phyloP scores from a whole-genome alignment of 2,329 filamentous ascomycete genomes.

The Claviceps sp. region DNA sequence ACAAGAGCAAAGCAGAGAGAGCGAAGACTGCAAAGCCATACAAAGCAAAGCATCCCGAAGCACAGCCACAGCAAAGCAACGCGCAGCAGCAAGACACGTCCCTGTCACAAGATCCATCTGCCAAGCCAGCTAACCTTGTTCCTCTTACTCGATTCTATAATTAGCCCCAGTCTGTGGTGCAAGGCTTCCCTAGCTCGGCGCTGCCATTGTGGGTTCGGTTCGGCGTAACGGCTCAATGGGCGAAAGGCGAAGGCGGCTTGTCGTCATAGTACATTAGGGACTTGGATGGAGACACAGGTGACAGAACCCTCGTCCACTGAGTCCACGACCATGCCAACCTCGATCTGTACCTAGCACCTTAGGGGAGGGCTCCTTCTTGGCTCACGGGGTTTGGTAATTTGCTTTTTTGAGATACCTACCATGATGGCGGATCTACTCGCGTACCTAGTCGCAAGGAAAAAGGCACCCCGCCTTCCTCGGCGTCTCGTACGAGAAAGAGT shows the following conservation, averaged over 20 bases:
- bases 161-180: not conserved
- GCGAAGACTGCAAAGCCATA: not conserved
- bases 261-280: not conserved
- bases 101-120: conserved; percentile 1
- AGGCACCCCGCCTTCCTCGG: not conserved
- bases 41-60: too few relatives aligned
- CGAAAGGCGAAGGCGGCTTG: not conserved
- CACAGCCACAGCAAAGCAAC: not conserved
- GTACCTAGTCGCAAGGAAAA: not conserved
- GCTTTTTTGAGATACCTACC: not conserved
- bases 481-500: not conserved
- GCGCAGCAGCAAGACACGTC: not conserved
- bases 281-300: not conserved
- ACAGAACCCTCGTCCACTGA: not conserved
- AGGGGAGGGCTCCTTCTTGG: not conserved
- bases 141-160: conserved; percentile 1
- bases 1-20: not conserved
- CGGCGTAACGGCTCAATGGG: conserved; percentile 3
- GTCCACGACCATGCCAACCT: not conserved
- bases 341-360: not conserved
- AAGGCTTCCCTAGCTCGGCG: not conserved
- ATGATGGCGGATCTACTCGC: not conserved
- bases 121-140: not conserved
- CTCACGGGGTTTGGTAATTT: not conserved
- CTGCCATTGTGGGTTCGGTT: not conserved